Evolutionary conservation across 495 filamentous ascomycete genomes (phyloP), one percentile per base, ranked within the genome.

Genomic region (Aspergillus bridgeri): DNA sequence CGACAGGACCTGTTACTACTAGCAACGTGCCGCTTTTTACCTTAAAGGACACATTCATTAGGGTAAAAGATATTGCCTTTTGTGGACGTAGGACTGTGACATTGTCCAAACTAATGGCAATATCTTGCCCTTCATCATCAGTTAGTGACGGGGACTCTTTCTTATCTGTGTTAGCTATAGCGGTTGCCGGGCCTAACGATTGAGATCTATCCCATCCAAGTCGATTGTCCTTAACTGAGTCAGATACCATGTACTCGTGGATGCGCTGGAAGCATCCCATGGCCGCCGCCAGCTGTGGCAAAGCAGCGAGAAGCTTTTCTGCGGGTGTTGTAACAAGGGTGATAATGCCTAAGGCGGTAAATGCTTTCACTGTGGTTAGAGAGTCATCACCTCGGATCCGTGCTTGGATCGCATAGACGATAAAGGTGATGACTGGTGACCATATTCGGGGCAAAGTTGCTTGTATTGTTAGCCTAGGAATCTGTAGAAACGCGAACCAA

Each of bases 301-400:
- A 60, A 13, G 60, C 60, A 52, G 75, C 72, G 57, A 84, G 74
- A 7, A 83, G 57, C 1, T 49, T 57, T 1, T 63, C 60, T 3
- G 81, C 63, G 0, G 81, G 81, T 4, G 58, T 60, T 6, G 76
- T 61, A 24, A 83, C 64, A 0, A 84, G 68, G 5, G 73, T 64
- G 46, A 83, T 76, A 6, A 82, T 75, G 8, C 77, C 75, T 9
- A 83, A 61, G 3, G 80, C 70, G 0, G 80, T 82, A 60, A 81
- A 81, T 3, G 77, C 69, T 50, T 48, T 43, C 1, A 48, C 51
- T 17, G 75, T 76, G 38, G 77, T 55, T 20, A 71, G 57, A 4
- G 44, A 57, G 18, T 63, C 51, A n/a, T 52, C 48, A 19, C 52
- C 59, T 29, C 25, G 15, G n/a, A 56, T 33, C 22, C 56, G 50